Evolutionary conservation across 1,284 basidiomycete genomes (phyloP).

Genomic region (Fomitiporia mediterranea): DNA sequence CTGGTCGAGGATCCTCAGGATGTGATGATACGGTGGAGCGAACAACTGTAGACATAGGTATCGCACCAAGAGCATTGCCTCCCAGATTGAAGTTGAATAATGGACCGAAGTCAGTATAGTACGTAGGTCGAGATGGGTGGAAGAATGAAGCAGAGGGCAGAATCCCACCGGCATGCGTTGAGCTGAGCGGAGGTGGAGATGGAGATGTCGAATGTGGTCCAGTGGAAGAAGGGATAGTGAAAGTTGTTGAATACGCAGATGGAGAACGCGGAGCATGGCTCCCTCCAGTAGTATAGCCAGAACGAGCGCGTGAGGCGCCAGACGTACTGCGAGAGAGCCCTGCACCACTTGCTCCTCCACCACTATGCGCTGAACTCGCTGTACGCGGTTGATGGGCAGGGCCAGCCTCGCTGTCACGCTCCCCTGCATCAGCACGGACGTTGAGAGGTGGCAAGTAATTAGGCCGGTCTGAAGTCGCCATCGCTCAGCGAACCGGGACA

Average conservation of each 20-base stretch:
- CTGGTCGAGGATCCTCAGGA: conserved; percentile 11
- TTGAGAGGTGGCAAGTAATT: conserved; percentile 9
- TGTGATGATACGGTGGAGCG: conserved; percentile 22
- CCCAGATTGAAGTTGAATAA: conserved; percentile 32
- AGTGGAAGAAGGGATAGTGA: conserved; percentile 8
- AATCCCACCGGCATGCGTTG: conserved; percentile 67
- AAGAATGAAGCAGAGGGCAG: conserved; percentile 73
- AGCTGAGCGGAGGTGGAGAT: conserved; percentile 22
- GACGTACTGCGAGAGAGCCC: conserved; percentile 13
- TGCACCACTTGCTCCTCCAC: neutral
- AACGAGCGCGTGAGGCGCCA: conserved; percentile 12
- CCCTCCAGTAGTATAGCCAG: neutral
- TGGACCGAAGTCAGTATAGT: conserved; percentile 32
- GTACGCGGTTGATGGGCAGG: conserved; percentile 17
- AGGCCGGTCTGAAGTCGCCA: conserved; percentile 12
- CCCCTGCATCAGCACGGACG: conserved; percentile 1
- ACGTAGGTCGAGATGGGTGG: conserved; percentile 54
- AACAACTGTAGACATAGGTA: conserved; percentile 25
- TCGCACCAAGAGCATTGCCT: neutral
- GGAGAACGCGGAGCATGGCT: conserved; percentile 17
- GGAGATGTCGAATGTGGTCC: conserved; percentile 9
- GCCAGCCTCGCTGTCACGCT: conserved; percentile 11
- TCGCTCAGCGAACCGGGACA: neutral
- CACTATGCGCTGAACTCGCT: conserved; percentile 10
- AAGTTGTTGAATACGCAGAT: conserved; percentile 11